Evolutionary conservation across 805 yeast species (phyloP).

Genomic region (Saccharomycopsis sp.): DNA sequence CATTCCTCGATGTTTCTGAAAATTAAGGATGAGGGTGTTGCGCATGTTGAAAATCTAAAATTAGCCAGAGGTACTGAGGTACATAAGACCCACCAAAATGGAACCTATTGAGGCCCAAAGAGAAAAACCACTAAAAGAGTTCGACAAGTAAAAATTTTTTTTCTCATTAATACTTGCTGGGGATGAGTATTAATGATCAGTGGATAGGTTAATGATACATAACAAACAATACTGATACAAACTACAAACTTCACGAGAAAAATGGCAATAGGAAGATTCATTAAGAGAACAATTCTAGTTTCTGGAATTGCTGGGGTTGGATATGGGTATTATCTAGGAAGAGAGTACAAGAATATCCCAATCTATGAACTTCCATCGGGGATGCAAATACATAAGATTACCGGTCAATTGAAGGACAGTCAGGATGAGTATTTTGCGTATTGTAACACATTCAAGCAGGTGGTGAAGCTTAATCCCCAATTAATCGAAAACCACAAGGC

Average conservation of each 20-base stretch:
- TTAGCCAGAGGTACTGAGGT: not conserved
- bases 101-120: too few relatives aligned
- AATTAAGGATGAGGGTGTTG: not conserved
- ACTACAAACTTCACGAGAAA: too few relatives aligned
- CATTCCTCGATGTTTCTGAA: not conserved
- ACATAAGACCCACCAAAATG: not conserved
- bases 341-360: conserved; percentile 18
- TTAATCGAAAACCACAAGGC: conserved; percentile 2
- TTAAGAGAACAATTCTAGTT: conserved; percentile 8
- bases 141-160: not conserved
- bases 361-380: conserved; percentile 16
- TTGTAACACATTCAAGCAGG: conserved; percentile 15
- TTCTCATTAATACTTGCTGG: not conserved
- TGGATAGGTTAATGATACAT: not conserved
- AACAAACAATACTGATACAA: too few relatives aligned
- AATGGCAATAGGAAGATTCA: conserved; percentile 4
- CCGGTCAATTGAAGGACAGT: conserved; percentile 4
- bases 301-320: conserved; percentile 7
- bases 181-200: not conserved
- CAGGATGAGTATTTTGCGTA: conserved; percentile 18
- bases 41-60: not conserved
- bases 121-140: not conserved
- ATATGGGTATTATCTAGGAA: conserved; percentile 19
- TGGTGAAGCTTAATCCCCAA: conserved; percentile 13
- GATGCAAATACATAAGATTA: conserved; percentile 15